Conservation (phyloP, 352 stramenopile genomes). For the Pelagophyceae sp. region DNA sequence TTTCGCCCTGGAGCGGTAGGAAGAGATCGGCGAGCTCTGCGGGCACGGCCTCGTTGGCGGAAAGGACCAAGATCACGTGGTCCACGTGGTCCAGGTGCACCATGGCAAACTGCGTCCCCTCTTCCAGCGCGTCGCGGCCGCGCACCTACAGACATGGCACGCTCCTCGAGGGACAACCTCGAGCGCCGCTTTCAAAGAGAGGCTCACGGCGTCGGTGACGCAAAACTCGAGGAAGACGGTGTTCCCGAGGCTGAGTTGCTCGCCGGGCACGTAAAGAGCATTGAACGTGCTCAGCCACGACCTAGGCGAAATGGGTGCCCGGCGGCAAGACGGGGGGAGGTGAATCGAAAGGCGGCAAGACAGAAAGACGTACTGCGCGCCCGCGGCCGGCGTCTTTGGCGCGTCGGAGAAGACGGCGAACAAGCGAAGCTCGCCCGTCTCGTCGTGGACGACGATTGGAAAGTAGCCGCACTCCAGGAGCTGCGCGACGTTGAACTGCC, state of each 20-base stretch:
- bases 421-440: constrained; percentile 20
- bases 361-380: too few relatives aligned
- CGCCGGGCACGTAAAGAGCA: background rate
- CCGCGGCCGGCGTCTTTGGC: constrained; percentile 19
- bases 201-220: constrained; percentile 26
- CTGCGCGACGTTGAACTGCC: constrained; percentile 37
- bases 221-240: constrained; percentile 41
- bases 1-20: background rate
- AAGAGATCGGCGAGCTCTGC: background rate
- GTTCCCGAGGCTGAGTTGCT: constrained; percentile 28
- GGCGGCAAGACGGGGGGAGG: too few relatives aligned
- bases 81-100: constrained; percentile 33
- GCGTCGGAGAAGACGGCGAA: constrained; percentile 32
- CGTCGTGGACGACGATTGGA: constrained; percentile 25
- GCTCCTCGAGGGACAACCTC: too few relatives aligned
- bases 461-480: constrained; percentile 40
- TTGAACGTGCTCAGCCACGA: constrained; percentile 29
- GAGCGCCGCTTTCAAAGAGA: too few relatives aligned
- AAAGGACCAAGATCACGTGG: constrained; percentile 34
- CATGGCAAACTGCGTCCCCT: constrained; percentile 13
- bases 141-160: too few relatives aligned
- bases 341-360: too few relatives aligned
- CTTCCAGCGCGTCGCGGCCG: background rate
- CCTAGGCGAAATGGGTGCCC: too few relatives aligned
- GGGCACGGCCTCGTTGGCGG: background rate